Base-by-base conservation (phyloP, 371 early-diverging fungal species). In the Saksenaea vasiformis region DNA sequence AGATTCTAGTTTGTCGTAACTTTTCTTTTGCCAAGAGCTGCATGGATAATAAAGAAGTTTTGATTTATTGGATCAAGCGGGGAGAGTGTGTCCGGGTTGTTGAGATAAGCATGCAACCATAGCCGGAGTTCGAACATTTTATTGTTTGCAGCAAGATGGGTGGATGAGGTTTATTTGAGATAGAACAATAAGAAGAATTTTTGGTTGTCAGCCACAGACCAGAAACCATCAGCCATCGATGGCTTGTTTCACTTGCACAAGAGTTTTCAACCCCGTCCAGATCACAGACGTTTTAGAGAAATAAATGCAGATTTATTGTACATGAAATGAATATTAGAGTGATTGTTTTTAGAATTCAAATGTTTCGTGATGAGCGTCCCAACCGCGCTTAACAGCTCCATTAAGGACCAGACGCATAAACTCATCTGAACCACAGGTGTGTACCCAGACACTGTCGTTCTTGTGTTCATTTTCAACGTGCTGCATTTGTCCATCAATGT, bases 351-450 rank as follows among this genome's bases (percentile, higher is more conserved):
- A 77, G 47, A 77, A 78, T 44, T 80, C 80, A 64, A 80, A 80
- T 22, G 78, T 77, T 65, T 80, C 80, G 39, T 73, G 70, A 41
- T 77, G 78, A 35, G 58, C 59, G 27, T 64, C 56, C 68, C 78
- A 80, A 27, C 68, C 58, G 56, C 61, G 67, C 1, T 56, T 34
- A 17, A 76, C 54, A 19, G 74, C 80, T 47, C 68, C 61, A 39
- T 79, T 80, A 17, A 72, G 54, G 10, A 80, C 74, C 5, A 43
- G 28, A 26, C 69, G 31, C 60, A 76, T 80, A 43, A 80, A 78
- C 5, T 64, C 41, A 53, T 68, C 65, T 5, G 73, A 69, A 34
- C 76, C 78, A 39, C 80, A 80, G 0, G 73, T 68, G 63, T 79
- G 80, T 0, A 74, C 72, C 62, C 66, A 77, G 2, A 72, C 78